A percentile compares a stretch with the other conserved stretches of the same genome.
Conservation (phyloP, 192 early-diverging fungal genomes). For the Funneliformis mosseae region DNA sequence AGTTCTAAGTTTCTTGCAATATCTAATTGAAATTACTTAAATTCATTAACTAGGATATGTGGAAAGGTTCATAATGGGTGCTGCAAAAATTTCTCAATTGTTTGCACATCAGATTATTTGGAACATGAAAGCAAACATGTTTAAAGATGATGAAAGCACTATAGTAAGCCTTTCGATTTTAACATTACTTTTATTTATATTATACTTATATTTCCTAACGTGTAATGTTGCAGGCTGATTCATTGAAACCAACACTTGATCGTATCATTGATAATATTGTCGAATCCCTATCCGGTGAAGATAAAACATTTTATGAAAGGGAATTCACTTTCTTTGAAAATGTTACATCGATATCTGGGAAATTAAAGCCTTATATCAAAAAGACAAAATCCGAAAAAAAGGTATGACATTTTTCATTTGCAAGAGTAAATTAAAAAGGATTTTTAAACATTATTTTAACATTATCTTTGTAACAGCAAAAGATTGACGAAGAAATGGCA, state of each 20-base stretch:
- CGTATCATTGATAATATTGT: slow-evolving; percentile 85
- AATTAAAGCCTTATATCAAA: slow-evolving; percentile 92
- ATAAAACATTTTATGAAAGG: slow-evolving; percentile 91
- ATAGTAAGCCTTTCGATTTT: slow-evolving; percentile 25
- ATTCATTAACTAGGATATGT: slow-evolving; percentile 71
- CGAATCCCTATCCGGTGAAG: slow-evolving; percentile 76
- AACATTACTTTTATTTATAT: neutral
- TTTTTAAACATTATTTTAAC: neutral
- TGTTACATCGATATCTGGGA: slow-evolving; percentile 97
- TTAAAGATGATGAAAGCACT: slow-evolving; percentile 47
- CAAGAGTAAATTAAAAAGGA: neutral
- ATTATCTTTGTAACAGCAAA: slow-evolving; percentile 55
- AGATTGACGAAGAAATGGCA: slow-evolving; percentile 97
- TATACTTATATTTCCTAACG: neutral
- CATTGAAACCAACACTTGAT: slow-evolving; percentile 88
- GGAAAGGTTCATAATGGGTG: slow-evolving; percentile 93
- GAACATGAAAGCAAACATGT: slow-evolving; percentile 99
- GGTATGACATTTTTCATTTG: slow-evolving; percentile 30
- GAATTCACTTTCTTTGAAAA: slow-evolving; percentile 96
- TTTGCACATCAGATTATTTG: slow-evolving; percentile 99
- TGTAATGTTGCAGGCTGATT: slow-evolving; percentile 59
- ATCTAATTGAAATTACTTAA: neutral
- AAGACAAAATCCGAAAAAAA: slow-evolving; percentile 95
- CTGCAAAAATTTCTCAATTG: slow-evolving; percentile 89
- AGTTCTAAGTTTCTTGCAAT: neutral